Conservation (phyloP, 73 alveolate species). For the Breviolum minutum region DNA sequence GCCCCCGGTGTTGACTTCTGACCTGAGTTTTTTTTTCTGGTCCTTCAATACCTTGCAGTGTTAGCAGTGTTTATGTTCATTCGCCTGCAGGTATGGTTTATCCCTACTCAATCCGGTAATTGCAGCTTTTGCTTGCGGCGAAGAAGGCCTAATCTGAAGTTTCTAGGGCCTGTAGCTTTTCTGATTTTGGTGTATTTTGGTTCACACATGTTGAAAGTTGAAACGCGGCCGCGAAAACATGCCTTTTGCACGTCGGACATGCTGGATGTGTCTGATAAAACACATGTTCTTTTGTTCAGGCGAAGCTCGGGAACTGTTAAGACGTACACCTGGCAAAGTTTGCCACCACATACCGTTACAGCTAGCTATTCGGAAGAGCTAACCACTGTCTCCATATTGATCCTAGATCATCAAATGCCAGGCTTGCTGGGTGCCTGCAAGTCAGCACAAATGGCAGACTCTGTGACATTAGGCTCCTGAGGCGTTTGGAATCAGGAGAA, state of each 20-base stretch:
- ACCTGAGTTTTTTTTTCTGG: background rate
- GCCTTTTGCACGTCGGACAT: background rate
- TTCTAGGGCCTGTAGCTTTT: background rate
- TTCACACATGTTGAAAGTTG: background rate
- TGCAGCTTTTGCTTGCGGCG: conserved; percentile 44
- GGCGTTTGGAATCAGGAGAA: background rate
- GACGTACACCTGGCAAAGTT: conserved; percentile 17
- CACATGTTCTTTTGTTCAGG: background rate
- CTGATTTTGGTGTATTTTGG: background rate
- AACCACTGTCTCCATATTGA: background rate
- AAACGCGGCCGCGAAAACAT: background rate
- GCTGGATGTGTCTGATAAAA: background rate
- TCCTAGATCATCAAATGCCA: conserved; percentile 1
- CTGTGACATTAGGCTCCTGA: conserved; percentile 37
- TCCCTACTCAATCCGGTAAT: conserved; percentile 68
- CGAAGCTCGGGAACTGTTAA: conserved; percentile 30
- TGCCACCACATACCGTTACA: background rate
- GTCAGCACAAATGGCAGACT: conserved; percentile 70
- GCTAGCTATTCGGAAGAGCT: background rate
- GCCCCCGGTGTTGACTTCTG: background rate
- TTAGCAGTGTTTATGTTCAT: background rate
- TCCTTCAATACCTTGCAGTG: background rate
- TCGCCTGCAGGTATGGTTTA: conserved; percentile 27
- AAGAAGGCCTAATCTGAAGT: conserved; percentile 15
- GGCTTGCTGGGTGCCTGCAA: conserved; percentile 85